Evolutionary conservation across 2,329 filamentous ascomycete genomes (phyloP), one percentile per base, ranked within the genome.

Genomic region (Raffaelea arxii): DNA sequence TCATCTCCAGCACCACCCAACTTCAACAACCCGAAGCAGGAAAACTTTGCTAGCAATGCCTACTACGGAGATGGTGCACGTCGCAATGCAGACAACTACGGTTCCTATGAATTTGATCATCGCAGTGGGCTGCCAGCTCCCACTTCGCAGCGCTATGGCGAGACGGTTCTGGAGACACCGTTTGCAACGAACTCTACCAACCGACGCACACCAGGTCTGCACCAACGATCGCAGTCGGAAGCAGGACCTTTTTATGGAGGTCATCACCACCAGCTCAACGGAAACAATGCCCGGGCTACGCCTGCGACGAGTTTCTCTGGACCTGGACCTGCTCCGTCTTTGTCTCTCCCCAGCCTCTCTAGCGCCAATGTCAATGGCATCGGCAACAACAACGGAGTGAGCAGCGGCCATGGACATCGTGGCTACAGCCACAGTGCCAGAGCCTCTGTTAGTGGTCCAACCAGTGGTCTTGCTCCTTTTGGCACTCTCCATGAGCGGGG

Each of bases 201-300:
- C 10, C 1, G 25, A 1, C 48, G 51, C 6, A 49, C 47, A 4
- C 7, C 25, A 11, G 35, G 41, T 3, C 9, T 38, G 36, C 53
- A 55, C 40, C 53, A 55, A 46, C 53, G 53, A 18, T 55, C 53
- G 10, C 49, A 52, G 23, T 55, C 53, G 1, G 53, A 55, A 25
- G 49, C 49, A 1, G 41, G 30, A 12, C 44, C 46, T 18, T 39
- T 46, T 4, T 45, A 49, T 19, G 46, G 19, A 36, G 16, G 6
- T 37, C 39, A 6, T 18, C 38, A 3, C 46, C n/a, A n/a, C n/a
- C n/a, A n/a, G n/a, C n/a, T n/a, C n/a, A n/a, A n/a, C n/a, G n/a
- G n/a, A n/a, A n/a, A 49, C 5, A 23, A 21, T 9, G 6, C 39
- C 18, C 44, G 46, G 11, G 43, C 49, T 6, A 43, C 45, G 10